These are phyloP conservation scores for Lotus japonicus DNA, from an alignment of 306 rosid species.

Conservation along the genomic window DNA sequence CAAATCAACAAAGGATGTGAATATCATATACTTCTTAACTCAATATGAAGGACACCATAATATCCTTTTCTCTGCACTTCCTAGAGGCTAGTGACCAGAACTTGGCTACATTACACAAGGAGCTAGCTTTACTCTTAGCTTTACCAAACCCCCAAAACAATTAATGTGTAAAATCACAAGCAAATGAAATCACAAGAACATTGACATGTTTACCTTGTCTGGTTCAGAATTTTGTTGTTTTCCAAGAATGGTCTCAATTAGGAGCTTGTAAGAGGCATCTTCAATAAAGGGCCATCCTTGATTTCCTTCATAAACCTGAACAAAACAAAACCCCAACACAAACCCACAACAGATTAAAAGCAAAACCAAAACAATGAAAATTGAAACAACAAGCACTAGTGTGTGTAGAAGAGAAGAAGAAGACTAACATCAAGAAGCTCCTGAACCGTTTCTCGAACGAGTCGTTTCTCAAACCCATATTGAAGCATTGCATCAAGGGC, in stretches of 20 bases:
- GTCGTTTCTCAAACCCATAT: slow-evolving; percentile 12
- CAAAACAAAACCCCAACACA: neutral
- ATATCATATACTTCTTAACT: neutral
- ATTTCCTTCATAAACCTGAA: slow-evolving; percentile 41
- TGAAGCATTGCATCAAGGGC: slow-evolving; percentile 37
- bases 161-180: no score
- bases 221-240: slow-evolving; percentile 13
- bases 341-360: neutral
- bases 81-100: no score
- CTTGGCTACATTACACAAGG: no score
- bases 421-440: slow-evolving; percentile 38
- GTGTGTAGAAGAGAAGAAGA: neutral
- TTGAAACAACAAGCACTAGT: no score
- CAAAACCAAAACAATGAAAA: neutral
- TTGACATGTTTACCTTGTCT: slow-evolving; percentile 27
- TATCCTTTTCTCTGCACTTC: no score
- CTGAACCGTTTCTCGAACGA: slow-evolving; percentile 16
- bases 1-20: neutral
- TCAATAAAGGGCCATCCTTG: slow-evolving; percentile 44
- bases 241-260: slow-evolving; percentile 32
- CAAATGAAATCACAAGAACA: no score
- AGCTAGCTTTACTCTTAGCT: no score
- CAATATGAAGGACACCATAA: no score
- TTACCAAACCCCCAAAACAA: no score
- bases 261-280: slow-evolving; percentile 33